Percentiles rank a stretch among this genome's conserved stretches.
Evolutionary conservation across 2,329 filamentous ascomycete species (phyloP).

Genomic region (Fusarium tricinctum): DNA sequence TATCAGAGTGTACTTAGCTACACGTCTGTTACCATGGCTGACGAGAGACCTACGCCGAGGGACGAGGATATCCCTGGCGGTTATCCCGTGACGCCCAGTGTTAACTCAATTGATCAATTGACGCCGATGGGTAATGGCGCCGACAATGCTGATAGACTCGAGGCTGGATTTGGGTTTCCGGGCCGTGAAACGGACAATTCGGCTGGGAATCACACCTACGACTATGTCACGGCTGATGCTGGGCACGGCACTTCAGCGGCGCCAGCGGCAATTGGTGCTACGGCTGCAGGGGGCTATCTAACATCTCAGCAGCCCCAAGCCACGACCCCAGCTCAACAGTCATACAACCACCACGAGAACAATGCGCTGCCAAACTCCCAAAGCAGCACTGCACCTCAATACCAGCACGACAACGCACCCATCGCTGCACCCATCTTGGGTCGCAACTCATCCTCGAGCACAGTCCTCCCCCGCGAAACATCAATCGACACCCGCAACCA

Average conservation of each 20-base stretch:
- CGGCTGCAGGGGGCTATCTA: slow-evolving; percentile 6
- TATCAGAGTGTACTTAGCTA: neutral
- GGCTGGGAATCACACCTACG: slow-evolving; percentile 5
- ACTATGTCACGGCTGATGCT: slow-evolving; percentile 2
- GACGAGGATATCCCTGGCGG: slow-evolving; percentile 49
- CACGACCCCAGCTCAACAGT: neutral
- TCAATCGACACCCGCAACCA: neutral
- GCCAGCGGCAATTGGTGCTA: slow-evolving; percentile 11
- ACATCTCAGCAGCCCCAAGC: slow-evolving; percentile 3
- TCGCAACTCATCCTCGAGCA: slow-evolving; percentile 31
- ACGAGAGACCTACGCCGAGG: slow-evolving; percentile 43
- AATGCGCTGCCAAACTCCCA: neutral
- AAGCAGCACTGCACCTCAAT: neutral
- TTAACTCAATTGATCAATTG: slow-evolving; percentile 24
- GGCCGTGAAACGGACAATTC: slow-evolving; percentile 4
- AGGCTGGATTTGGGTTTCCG: slow-evolving; percentile 32
- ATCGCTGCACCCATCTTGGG: neutral
- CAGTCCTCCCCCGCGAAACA: slow-evolving; percentile 8
- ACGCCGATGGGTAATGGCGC: slow-evolving; percentile 21
- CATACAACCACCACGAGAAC: neutral
- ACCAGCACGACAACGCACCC: neutral
- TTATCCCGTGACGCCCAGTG: slow-evolving; percentile 46
- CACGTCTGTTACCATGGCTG: slow-evolving; percentile 33
- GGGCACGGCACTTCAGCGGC: slow-evolving; percentile 8
- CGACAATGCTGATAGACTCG: slow-evolving; percentile 11